Evolutionary conservation across 225 moss, liverwort and hornwort species (phyloP).

Genomic region (Lunularia cruciata): DNA sequence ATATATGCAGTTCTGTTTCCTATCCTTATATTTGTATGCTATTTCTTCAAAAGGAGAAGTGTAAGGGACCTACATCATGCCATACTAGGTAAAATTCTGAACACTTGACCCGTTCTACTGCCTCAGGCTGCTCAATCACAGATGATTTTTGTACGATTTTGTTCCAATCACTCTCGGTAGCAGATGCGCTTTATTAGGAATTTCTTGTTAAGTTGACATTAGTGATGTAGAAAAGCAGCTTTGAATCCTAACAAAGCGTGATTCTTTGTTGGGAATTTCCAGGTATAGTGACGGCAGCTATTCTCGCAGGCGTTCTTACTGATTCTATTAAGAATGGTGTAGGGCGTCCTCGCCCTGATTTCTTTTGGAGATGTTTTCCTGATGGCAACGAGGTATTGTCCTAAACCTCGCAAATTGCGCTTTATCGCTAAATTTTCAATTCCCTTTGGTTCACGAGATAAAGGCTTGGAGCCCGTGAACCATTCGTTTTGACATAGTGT

Average conservation of each 20-base stretch:
- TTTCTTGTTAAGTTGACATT: too few species aligned
- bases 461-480: too few species aligned
- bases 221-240: not conserved
- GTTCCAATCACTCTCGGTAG: too few species aligned
- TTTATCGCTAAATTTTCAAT: too few species aligned
- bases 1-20: constrained; percentile 59
- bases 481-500: too few species aligned
- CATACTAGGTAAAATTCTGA: constrained; percentile 88
- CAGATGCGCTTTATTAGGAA: too few species aligned
- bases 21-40: constrained; percentile 41
- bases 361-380: constrained; percentile 70
- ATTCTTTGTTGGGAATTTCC: not conserved
- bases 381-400: constrained; percentile 42
- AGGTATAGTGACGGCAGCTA: constrained; percentile 75
- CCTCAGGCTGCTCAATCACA: too few species aligned
- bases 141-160: too few species aligned
- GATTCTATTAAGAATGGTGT: constrained; percentile 75
- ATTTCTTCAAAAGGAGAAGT: constrained; percentile 43
- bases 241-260: not conserved
- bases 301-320: constrained; percentile 75
- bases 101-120: too few species aligned
- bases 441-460: too few species aligned
- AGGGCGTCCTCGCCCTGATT: constrained; percentile 82
- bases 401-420: too few species aligned
- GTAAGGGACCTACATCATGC: constrained; percentile 70